Evolutionary conservation across 768 basidiomycete species (phyloP), one percentile per base, ranked within the genome.

Genomic region (Cyclocybe aegerita): DNA sequence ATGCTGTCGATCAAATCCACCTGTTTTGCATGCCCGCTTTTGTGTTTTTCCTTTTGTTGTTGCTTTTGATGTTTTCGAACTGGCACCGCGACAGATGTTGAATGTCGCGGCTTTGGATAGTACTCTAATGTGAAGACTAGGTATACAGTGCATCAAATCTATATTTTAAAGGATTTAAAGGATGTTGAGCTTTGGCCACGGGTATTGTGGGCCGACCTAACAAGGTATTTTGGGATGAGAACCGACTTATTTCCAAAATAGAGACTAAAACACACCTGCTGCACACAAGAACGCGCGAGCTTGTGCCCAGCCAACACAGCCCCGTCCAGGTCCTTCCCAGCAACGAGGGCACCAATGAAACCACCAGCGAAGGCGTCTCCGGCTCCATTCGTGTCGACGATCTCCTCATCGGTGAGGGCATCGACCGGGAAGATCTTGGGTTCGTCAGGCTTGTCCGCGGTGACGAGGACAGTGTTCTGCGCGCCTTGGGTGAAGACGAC

Each of bases 361-460:
- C 91, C 97, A 50, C 96, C 97, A 17, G 94, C 93, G 61, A 99
- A 98, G 38, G 92, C 93, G 66, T 99, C 96, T 38, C 97, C 97
- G 15, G 97, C 97, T 45, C 92, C 97, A 69, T 99, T 99, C 42
- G 97, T 98, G 67, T 99, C 97, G 51, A 97, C 87, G 58, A 97
- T 94, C 67, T 85, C 60, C 36, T 74, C 78, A 47, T 78, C 76
- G 40, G 63, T 59, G 51, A 96, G 72, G 35, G 77, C 71, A 46
- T 72, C 64, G 43, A 96, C 91, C 3, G 72, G 50, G 68, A 74
- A 87, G 11, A 73, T 60, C 70, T 84, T 82, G 33, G 80, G 74
- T 43, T 70, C 71, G 14, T 83, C 79, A 2, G 79, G 73, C 9
- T 79, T 74, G 38, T 70, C 73, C 6, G 84, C 77, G 9, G 79